These are phyloP conservation scores for Boletus edulis DNA, from an alignment of 768 basidiomycete species.

Conservation along the genomic window DNA sequence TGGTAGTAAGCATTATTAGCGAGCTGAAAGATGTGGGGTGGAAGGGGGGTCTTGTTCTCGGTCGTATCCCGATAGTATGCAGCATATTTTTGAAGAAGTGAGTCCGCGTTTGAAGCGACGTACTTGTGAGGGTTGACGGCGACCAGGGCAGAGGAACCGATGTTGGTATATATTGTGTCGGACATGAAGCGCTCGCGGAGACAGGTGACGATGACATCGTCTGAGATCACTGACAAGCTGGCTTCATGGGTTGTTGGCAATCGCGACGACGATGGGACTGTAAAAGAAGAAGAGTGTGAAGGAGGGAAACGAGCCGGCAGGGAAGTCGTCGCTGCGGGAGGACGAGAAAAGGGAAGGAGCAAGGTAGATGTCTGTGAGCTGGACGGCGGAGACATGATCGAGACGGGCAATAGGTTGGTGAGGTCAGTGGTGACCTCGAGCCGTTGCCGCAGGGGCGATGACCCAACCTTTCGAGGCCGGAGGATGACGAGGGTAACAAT, in stretches of 20 bases:
- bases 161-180: conserved; percentile 74
- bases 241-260: conserved; percentile 20
- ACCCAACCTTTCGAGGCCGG: no score
- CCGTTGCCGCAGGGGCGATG: no score
- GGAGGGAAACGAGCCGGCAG: no score
- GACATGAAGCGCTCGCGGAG: conserved; percentile 71
- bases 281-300: no score
- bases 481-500: no score
- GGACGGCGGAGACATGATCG: no score
- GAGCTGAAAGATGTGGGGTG: conserved; percentile 91
- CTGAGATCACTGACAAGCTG: conserved; percentile 61
- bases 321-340: no score
- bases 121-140: conserved; percentile 95
- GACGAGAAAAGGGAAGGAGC: no score
- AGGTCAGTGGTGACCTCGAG: no score
- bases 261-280: no score
- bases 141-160: conserved; percentile 73
- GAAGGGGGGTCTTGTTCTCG: conserved; percentile 54
- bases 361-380: no score
- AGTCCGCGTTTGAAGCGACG: conserved; percentile 78
- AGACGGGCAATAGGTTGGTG: no score
- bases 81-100: conserved; percentile 81
- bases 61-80: conserved; percentile 78
- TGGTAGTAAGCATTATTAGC: conserved; percentile 94
- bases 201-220: conserved; percentile 65